Evolutionary conservation across 2,329 filamentous ascomycete genomes (phyloP).

Genomic region (Fusarium clavum): DNA sequence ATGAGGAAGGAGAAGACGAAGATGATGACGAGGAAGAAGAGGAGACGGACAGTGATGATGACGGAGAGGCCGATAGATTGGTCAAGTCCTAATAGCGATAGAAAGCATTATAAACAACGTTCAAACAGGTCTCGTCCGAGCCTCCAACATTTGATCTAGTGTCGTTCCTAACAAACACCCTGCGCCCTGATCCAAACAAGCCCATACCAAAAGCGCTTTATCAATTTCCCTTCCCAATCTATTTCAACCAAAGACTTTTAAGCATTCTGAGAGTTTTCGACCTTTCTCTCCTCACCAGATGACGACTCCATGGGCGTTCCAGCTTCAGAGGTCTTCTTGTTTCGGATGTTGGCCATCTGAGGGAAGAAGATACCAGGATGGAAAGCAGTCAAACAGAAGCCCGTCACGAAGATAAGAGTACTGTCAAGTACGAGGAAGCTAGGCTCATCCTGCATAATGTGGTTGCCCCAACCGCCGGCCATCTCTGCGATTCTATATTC

Average conservation of each 20-base stretch:
- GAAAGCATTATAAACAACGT: constrained; percentile 24
- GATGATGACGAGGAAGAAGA: constrained; percentile 59
- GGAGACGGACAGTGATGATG: constrained; percentile 62
- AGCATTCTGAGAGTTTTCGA: constrained; percentile 25
- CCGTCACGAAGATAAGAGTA: constrained; percentile 63
- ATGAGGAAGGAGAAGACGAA: constrained; percentile 62
- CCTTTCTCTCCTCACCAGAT: constrained; percentile 46
- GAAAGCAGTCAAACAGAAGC: constrained; percentile 62
- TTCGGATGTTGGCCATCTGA: constrained; percentile 56
- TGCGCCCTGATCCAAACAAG: constrained; percentile 6
- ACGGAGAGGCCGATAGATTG: constrained; percentile 58
- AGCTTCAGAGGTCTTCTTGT: constrained; percentile 39
- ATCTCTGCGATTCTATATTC: constrained; percentile 68
- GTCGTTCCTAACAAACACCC: neutral
- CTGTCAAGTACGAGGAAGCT: constrained; percentile 69
- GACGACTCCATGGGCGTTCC: constrained; percentile 46
- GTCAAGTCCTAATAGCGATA: constrained; percentile 53
- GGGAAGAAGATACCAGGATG: constrained; percentile 68
- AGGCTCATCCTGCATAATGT: constrained; percentile 71
- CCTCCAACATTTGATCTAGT: constrained; percentile 25
- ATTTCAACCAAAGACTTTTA: constrained; percentile 15
- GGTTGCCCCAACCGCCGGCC: constrained; percentile 72
- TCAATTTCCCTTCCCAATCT: neutral
- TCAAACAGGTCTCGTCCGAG: constrained; percentile 19
- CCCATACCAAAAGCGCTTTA: neutral